A percentile compares a stretch with the other conserved stretches of the same genome.
Conservation (phyloP, 768 basidiomycete species). For the Pleurotus ostreatus region DNA sequence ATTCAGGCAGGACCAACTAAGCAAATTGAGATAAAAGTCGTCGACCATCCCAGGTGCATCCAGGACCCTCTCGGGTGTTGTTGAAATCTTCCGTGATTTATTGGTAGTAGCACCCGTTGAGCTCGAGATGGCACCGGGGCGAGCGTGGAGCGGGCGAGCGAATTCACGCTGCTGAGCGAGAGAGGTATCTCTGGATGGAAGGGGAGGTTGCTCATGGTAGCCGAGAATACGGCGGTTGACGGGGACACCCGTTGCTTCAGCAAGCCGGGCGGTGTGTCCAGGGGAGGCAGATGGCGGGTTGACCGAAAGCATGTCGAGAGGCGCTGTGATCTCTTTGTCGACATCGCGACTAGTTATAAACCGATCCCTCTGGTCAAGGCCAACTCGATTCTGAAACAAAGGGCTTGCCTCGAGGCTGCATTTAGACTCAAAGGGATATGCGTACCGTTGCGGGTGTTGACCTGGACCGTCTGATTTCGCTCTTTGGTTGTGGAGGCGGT, state of each 20-base stretch:
- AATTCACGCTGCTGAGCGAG: conserved; percentile 75
- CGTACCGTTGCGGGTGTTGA: conserved; percentile 64
- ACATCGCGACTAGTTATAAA: conserved; percentile 64
- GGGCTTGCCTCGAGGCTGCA: background rate
- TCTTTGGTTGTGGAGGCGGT: conserved; percentile 55
- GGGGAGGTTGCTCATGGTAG: conserved; percentile 83
- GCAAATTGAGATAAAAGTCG: conserved; percentile 95
- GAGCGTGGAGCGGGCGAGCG: conserved; percentile 71
- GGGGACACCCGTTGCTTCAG: conserved; percentile 70
- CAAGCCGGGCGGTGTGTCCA: conserved; percentile 74
- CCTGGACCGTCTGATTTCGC: conserved; percentile 66
- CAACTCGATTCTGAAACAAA: conserved; percentile 38
- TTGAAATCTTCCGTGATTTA: conserved; percentile 80
- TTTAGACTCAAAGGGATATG: conserved; percentile 13
- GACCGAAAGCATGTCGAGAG: conserved; percentile 59
- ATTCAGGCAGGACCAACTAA: conserved; percentile 87
- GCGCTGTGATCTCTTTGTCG: conserved; percentile 53
- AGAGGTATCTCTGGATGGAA: conserved; percentile 66
- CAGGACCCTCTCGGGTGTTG: conserved; percentile 87
- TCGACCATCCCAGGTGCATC: conserved; percentile 93
- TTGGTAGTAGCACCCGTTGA: conserved; percentile 53
- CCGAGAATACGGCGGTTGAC: conserved; percentile 80
- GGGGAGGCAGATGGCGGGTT: conserved; percentile 62
- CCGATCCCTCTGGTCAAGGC: conserved; percentile 50
- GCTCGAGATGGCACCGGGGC: conserved; percentile 60